A percentile compares a stretch with the other conserved stretches of the same genome.
phyloP scores from a whole-genome alignment of 2,329 filamentous ascomycete genomes.

The Fusarium buharicum region DNA sequence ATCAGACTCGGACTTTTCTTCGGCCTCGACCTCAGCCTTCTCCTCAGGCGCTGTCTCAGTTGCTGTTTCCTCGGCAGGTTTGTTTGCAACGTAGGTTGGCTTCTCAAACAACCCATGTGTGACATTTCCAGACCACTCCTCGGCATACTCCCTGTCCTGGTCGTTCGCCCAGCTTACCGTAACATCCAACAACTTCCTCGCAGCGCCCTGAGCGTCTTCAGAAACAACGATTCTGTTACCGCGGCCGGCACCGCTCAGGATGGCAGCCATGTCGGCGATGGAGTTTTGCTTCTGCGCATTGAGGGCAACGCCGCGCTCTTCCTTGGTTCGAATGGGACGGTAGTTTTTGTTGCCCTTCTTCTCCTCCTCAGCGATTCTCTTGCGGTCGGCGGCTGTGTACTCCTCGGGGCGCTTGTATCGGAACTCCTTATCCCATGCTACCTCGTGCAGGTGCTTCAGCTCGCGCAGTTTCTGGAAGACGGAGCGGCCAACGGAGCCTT shows the following conservation, averaged over 20 bases:
- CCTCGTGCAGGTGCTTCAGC: conserved; percentile 70
- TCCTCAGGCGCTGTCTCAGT: conserved; percentile 14
- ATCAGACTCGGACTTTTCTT: background rate
- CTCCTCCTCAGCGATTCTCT: conserved; percentile 47
- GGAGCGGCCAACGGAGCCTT: conserved; percentile 65
- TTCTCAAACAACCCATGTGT: conserved; percentile 57
- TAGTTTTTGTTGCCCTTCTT: conserved; percentile 47
- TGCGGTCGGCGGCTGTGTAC: conserved; percentile 49
- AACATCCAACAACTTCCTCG: conserved; percentile 51
- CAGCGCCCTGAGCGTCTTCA: conserved; percentile 31
- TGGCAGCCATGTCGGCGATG: conserved; percentile 71
- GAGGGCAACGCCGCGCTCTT: conserved; percentile 62
- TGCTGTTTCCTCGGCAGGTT: conserved; percentile 13
- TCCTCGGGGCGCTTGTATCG: conserved; percentile 53
- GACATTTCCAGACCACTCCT: conserved; percentile 64
- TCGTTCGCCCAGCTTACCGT: conserved; percentile 64
- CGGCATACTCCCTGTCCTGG: conserved; percentile 59
- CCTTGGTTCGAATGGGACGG: conserved; percentile 50
- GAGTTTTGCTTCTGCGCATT: conserved; percentile 70
- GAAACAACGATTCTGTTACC: conserved; percentile 60
- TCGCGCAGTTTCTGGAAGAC: conserved; percentile 73
- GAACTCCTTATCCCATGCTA: conserved; percentile 66
- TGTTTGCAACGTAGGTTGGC: conserved; percentile 39
- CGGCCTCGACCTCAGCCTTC: background rate
- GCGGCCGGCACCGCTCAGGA: conserved; percentile 62